Evolutionary conservation across 805 yeast species (phyloP), one percentile per base, ranked within the genome.

Genomic region (Candida dajiaensis): DNA sequence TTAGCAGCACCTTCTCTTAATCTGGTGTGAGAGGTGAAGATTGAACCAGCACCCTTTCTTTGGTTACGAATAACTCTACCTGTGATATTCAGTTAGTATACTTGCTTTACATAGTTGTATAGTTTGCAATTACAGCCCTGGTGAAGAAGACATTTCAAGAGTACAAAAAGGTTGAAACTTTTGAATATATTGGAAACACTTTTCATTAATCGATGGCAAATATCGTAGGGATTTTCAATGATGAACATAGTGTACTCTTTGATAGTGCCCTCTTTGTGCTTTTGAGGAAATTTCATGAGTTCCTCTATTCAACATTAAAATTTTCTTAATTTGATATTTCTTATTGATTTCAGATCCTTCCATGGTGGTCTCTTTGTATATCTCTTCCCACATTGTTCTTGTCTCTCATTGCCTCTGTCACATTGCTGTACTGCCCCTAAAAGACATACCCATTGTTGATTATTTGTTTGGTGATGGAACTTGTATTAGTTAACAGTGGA

Each of bases 31-130:
- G 99, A 84, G 74, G 95, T 85, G 89, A 94, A 94, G 84, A 94
- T 89, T 70, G 98, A 92, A 74, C 99, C 98, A 77, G 97, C 96
- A 86, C 98, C 98, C 83, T 94, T 94, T 89, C 99, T 90, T 85
- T 94, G 99, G 85, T 94, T 94, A 82, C 99, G 95, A 83, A 94
- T 94, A 80, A 94, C 99, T 85, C 98, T 89, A 87, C 96, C 96
- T 82, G 67, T 66, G 23, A 36, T 46, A 55, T 49, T 19, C 16
- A 33, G 57, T 55, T 55, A 55, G 56, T 55, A 53, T 21, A 16
- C 36, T n/a, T n/a, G 29, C 4, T 38, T 41, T 20, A 21, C 37
- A 19, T 33, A 8, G 9, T 4, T 33, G n/a, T 33, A 21, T 25
- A 36, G 25, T 20, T 33, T 33, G 18, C 36, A 33, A 16, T 20